Base-by-base conservation (phyloP, 139 green algal genomes). In the Pleodorina starrii region DNA sequence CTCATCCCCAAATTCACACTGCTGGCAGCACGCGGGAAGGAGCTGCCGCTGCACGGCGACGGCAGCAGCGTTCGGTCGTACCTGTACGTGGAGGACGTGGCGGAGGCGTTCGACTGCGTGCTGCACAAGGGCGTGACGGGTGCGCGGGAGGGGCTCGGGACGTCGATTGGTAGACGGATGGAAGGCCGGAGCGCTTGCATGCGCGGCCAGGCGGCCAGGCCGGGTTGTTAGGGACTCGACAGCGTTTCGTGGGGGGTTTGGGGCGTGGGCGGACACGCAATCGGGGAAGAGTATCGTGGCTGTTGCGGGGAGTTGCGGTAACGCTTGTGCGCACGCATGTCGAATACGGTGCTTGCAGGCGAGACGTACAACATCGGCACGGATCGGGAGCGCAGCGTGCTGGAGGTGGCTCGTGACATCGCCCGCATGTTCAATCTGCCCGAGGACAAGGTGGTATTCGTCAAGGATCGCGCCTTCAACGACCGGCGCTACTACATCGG, bases 311-410 rank as follows among this genome's bases (percentile, higher is more conserved):
- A n/a, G n/a, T n/a, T n/a, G n/a, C n/a, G n/a, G n/a, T n/a, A n/a
- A n/a, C n/a, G n/a, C n/a, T n/a, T n/a, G n/a, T n/a, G n/a, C n/a
- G n/a, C n/a, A n/a, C n/a, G n/a, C n/a, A n/a, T n/a, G n/a, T n/a
- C n/a, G n/a, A n/a, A n/a, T n/a, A n/a, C n/a, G n/a, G n/a, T n/a
- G n/a, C 1, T 27, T 59, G 23, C 81, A 43, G 97, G 97, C 1
- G 94, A 98, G 90, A 92, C 97, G 4, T 99, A 99, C 95, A 99
- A 99, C 95, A 99, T 99, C 68, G 98, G 98, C 59, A 99, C 96
- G 0, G 93, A 99, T 68, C 95, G 95, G 83, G 97, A 99, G 95
- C 94, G 97, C 32, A 97, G 93, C 21, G 97, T 99, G 51, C 75
- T 96, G 63, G 95, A 99, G 50, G 98, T 99, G 43, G 96, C 95